phyloP scores from a whole-genome alignment of 2,329 filamentous ascomycete species.

The Fonsecaea multimorphosa region DNA sequence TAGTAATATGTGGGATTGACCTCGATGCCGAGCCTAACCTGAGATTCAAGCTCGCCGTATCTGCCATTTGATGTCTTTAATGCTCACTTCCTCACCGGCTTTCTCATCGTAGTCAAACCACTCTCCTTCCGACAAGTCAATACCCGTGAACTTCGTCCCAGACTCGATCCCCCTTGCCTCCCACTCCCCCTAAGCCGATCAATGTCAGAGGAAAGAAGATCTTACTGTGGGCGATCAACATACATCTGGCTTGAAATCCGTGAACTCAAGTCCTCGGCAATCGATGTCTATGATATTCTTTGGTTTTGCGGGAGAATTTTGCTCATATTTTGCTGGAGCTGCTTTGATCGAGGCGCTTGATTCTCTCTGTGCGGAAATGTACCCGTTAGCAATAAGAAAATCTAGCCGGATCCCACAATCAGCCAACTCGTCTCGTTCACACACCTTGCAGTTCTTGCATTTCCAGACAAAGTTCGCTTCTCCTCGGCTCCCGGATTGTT shows the following conservation, averaged over 20 bases:
- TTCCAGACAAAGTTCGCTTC: constrained; percentile 99
- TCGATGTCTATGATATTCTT: constrained; percentile 89
- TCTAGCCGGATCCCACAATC: not conserved
- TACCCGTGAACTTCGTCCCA: constrained; percentile 76
- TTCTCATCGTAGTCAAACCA: constrained; percentile 99
- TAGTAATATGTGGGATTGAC: not conserved
- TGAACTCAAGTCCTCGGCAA: constrained; percentile 91
- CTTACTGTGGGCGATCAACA: constrained; percentile 35
- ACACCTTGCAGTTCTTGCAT: constrained; percentile 95
- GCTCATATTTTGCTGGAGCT: constrained; percentile 73
- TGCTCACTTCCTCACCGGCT: constrained; percentile 85
- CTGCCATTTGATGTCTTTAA: constrained; percentile 87
- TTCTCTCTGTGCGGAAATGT: constrained; percentile 65
- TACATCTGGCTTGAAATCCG: constrained; percentile 88
- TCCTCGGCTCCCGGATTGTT: constrained; percentile 89
- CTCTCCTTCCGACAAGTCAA: constrained; percentile 87
- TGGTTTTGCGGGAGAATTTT: constrained; percentile 72
- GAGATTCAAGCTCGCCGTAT: constrained; percentile 69
- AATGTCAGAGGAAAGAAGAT: constrained; percentile 5
- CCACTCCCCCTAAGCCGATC: constrained; percentile 75
- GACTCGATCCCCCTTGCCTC: constrained; percentile 81
- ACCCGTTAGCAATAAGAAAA: not conserved
- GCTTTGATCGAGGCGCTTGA: constrained; percentile 84
- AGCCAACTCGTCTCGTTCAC: not conserved
- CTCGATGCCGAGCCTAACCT: not conserved